These are phyloP conservation scores for Bacidia rubella DNA, from an alignment of 495 filamentous ascomycete genomes.

Conservation along the genomic window DNA sequence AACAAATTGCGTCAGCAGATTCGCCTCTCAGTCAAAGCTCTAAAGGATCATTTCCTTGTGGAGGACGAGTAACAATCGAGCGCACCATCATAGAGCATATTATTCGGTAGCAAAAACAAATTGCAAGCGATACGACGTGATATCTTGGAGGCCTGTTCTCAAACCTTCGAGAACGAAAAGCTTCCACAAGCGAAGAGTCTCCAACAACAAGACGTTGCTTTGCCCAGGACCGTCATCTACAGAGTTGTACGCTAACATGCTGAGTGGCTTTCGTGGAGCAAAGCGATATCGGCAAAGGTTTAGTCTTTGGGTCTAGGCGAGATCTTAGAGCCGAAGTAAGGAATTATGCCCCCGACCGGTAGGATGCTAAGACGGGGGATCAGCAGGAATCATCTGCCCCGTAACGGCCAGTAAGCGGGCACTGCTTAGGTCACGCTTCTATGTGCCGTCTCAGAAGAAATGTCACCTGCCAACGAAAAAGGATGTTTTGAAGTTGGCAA, in stretches of 20 bases:
- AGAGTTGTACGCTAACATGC: constrained; percentile 1
- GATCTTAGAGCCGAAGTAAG: constrained; percentile 1
- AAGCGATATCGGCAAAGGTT: constrained; percentile 11
- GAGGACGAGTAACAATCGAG: background rate
- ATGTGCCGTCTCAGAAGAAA: background rate
- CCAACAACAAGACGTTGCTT: background rate
- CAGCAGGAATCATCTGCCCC: constrained; percentile 17
- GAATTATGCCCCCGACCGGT: constrained; percentile 11
- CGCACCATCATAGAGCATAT: background rate
- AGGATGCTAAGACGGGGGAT: constrained; percentile 12
- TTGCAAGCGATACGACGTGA: background rate
- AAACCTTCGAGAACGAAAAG: background rate
- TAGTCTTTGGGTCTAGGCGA: constrained; percentile 8
- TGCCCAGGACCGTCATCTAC: background rate
- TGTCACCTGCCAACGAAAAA: constrained; percentile 3
- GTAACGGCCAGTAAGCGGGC: constrained; percentile 11
- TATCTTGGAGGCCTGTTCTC: background rate
- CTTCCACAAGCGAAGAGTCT: background rate
- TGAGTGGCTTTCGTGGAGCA: constrained; percentile 13
- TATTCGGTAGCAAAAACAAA: background rate
- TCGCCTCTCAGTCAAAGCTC: background rate
- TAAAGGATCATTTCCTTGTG: background rate
- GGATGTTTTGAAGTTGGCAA: background rate
- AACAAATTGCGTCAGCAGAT: background rate
- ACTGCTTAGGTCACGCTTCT: constrained; percentile 4